Conservation (phyloP, 306 rosid species). For the Prunus armeniaca region DNA sequence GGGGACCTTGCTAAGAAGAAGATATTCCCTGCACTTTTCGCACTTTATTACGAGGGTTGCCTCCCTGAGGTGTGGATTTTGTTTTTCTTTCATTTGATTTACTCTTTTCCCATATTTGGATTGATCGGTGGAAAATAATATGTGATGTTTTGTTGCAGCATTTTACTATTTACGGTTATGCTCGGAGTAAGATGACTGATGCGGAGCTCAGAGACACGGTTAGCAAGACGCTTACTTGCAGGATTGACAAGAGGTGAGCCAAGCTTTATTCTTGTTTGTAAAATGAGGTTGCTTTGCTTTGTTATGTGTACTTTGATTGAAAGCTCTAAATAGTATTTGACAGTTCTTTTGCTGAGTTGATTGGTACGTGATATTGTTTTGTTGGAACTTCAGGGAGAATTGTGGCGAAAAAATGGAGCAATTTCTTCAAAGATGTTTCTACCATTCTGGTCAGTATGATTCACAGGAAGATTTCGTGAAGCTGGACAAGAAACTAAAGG, state of each 20-base stretch:
- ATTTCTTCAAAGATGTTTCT: slow-evolving; percentile 83
- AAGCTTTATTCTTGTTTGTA: slow-evolving; percentile 7
- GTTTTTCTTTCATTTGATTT: not conserved
- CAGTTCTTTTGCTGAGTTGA: not conserved
- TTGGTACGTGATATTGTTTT: slow-evolving; percentile 18
- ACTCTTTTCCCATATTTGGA: slow-evolving; percentile 12
- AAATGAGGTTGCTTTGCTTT: not conserved
- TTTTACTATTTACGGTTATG: slow-evolving; percentile 76
- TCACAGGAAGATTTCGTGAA: slow-evolving; percentile 67
- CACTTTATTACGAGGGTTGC: slow-evolving; percentile 82
- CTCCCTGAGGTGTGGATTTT: slow-evolving; percentile 64
- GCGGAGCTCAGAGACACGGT: slow-evolving; percentile 80
- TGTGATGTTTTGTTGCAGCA: slow-evolving; percentile 40
- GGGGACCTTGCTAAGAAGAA: slow-evolving; percentile 97
- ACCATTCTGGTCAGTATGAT: slow-evolving; percentile 94
- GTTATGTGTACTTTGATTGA: not conserved
- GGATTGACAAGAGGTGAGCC: slow-evolving; percentile 78
- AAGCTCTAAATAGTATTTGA: not conserved
- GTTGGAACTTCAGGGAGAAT: slow-evolving; percentile 62
- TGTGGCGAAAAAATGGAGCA: slow-evolving; percentile 80
- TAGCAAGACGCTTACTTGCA: slow-evolving; percentile 89
- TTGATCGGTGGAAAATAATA: not conserved
- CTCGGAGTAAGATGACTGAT: slow-evolving; percentile 93
- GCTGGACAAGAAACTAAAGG: slow-evolving; percentile 75
- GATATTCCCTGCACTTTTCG: slow-evolving; percentile 93